Evolutionary conservation across 345 rosid species (phyloP).

Genomic region (Citrus australasica): DNA sequence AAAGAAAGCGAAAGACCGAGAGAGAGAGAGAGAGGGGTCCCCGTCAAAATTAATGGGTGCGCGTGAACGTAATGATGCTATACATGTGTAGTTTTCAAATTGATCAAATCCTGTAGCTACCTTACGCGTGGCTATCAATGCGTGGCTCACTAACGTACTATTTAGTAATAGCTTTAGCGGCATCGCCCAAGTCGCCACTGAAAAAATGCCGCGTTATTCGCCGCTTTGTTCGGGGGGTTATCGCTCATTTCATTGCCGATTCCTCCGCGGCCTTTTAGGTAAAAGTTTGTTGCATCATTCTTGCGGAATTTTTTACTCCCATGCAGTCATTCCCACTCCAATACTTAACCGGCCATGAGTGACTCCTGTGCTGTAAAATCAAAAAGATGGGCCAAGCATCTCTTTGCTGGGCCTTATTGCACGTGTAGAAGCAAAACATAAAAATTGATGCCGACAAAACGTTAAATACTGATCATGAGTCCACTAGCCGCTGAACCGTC

Average conservation of each 20-base stretch:
- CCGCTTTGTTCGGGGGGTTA: constrained; percentile 11
- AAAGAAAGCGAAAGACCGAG: neutral
- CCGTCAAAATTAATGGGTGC: constrained; percentile 21
- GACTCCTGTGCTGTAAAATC: neutral
- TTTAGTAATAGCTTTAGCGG: too few species aligned
- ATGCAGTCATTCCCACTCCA: neutral
- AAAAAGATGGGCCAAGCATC: neutral
- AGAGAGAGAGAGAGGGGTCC: neutral
- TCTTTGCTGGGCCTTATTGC: neutral
- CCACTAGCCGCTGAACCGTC: neutral
- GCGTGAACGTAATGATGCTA: constrained; percentile 12
- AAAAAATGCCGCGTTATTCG: constrained; percentile 11
- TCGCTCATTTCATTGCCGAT: constrained; percentile 15
- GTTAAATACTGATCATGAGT: neutral
- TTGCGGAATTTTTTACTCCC: neutral
- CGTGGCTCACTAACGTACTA: neutral
- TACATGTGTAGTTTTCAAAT: neutral
- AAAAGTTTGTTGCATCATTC: constrained; percentile 6
- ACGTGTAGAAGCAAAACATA: neutral
- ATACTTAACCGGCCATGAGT: neutral
- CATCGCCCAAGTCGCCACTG: neutral
- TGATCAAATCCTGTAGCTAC: neutral
- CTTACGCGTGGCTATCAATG: constrained; percentile 1
- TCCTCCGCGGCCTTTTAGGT: constrained; percentile 21
- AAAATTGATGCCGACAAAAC: neutral